Conservation (phyloP, 2,329 filamentous ascomycete genomes). For the Sporothrix curviconia region DNA sequence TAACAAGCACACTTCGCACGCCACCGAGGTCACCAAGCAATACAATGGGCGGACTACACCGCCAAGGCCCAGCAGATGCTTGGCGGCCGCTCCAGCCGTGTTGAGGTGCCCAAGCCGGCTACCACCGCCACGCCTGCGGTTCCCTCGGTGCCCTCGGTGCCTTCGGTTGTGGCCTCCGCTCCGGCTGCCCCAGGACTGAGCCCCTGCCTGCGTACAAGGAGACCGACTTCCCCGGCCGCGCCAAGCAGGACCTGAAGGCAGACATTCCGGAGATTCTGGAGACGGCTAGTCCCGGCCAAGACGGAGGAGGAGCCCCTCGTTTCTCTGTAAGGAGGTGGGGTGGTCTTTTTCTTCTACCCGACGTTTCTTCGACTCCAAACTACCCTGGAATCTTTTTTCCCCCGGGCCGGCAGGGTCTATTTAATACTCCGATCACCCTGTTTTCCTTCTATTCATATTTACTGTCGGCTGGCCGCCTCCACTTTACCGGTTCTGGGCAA, state of each 20-base stretch:
- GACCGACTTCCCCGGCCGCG: slow-evolving; percentile 43
- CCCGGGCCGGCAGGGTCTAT: neutral
- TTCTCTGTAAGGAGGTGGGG: slow-evolving; percentile 12
- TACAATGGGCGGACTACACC: slow-evolving; percentile 62
- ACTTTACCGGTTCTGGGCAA: slow-evolving; percentile 14
- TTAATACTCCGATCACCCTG: neutral
- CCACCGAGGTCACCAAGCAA: slow-evolving; percentile 58
- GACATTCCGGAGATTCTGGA: no score
- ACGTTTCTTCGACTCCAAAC: neutral
- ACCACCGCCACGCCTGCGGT: neutral
- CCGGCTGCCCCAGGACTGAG: slow-evolving; percentile 13
- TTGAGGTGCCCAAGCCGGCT: slow-evolving; percentile 33
- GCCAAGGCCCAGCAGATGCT: slow-evolving; percentile 61
- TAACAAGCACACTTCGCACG: slow-evolving; percentile 57
- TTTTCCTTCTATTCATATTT: neutral
- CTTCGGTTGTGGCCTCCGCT: slow-evolving; percentile 8
- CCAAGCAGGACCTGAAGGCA: slow-evolving; percentile 41
- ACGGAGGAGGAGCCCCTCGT: slow-evolving; percentile 24
- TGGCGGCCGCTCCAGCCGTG: slow-evolving; percentile 41
- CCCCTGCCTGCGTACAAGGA: slow-evolving; percentile 31
- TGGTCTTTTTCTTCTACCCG: neutral
- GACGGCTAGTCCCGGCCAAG: no score
- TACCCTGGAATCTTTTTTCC: neutral
- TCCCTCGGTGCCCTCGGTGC: neutral
- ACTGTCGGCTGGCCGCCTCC: slow-evolving; percentile 17